Evolutionary conservation across 139 green algal genomes (phyloP).

Genomic region (Chlamydomonas sp.): DNA sequence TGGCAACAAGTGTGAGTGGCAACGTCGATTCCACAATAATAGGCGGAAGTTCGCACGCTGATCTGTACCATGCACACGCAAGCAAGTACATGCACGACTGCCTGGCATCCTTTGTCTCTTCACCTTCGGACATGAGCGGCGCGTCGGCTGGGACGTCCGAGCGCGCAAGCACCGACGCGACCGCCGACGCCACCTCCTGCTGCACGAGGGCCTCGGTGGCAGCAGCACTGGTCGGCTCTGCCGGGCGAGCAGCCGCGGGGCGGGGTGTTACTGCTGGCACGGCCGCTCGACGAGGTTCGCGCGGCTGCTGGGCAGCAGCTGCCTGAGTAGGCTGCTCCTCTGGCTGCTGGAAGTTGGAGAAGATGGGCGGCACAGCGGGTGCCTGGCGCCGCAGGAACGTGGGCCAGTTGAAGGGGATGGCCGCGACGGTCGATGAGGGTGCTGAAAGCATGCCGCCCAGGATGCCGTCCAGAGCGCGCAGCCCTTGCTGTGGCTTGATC

Average conservation of each 20-base stretch:
- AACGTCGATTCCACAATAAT: too few relatives aligned
- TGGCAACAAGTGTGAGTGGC: too few relatives aligned
- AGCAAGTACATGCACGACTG: too few relatives aligned
- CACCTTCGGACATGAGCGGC: slow-evolving; percentile 18
- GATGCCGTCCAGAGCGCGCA: slow-evolving; percentile 42
- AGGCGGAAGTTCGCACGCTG: too few relatives aligned
- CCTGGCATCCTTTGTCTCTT: too few relatives aligned
- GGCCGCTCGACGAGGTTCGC: too few relatives aligned
- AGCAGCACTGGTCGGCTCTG: too few relatives aligned
- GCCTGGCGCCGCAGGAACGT: slow-evolving; percentile 37
- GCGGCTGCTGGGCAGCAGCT: slow-evolving; percentile 14
- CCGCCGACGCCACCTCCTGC: slow-evolving; percentile 26
- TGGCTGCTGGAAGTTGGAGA: too few relatives aligned
- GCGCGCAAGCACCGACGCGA: slow-evolving; percentile 1
- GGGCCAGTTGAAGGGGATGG: slow-evolving; percentile 56
- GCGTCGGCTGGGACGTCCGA: background rate
- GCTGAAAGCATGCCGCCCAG: background rate
- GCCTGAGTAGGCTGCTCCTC: too few relatives aligned
- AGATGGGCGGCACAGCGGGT: background rate
- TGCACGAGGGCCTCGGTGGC: slow-evolving; percentile 36
- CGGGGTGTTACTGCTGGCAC: too few relatives aligned
- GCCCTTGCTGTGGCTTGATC: slow-evolving; percentile 34
- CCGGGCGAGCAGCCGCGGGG: too few relatives aligned
- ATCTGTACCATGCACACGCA: too few relatives aligned
- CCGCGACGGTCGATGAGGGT: slow-evolving; percentile 21